These are phyloP conservation scores for Picea sitchensis DNA, from an alignment of 75 land plant species.

Conservation along the genomic window DNA sequence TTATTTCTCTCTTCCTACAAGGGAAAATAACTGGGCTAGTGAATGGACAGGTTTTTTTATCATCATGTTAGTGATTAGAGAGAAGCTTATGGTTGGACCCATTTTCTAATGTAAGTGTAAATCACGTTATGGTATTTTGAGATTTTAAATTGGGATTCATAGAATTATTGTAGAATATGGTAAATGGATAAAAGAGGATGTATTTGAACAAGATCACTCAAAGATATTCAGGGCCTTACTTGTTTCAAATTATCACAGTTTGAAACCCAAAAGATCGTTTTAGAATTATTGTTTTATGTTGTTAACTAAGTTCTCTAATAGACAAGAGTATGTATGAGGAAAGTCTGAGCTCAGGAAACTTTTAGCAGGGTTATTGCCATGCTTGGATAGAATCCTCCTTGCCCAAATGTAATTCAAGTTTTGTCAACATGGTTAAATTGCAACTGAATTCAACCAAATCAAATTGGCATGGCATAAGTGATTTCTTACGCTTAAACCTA, in stretches of 20 bases:
- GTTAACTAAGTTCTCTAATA: background rate
- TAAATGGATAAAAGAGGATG: background rate
- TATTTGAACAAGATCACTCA: background rate
- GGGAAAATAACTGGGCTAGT: background rate
- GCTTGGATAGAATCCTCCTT: background rate
- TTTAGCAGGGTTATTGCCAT: background rate
- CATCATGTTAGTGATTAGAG: background rate
- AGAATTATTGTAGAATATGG: background rate
- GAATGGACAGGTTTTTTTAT: background rate
- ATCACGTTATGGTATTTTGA: background rate
- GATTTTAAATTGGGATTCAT: background rate
- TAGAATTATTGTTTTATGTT: background rate
- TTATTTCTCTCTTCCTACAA: background rate
- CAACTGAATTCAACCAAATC: background rate
- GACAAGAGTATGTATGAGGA: background rate
- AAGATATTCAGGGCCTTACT: background rate
- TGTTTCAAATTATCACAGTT: background rate
- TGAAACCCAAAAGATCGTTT: background rate
- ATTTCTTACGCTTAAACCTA: background rate
- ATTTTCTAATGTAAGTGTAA: background rate
- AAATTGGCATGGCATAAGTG: background rate
- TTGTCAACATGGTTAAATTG: background rate
- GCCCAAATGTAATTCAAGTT: background rate
- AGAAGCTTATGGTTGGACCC: background rate
- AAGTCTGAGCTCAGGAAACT: background rate